A percentile compares a stretch with the other conserved stretches of the same genome.
Conservation (phyloP, 106 monocot genomes). For the Dendrobium catenatum region DNA sequence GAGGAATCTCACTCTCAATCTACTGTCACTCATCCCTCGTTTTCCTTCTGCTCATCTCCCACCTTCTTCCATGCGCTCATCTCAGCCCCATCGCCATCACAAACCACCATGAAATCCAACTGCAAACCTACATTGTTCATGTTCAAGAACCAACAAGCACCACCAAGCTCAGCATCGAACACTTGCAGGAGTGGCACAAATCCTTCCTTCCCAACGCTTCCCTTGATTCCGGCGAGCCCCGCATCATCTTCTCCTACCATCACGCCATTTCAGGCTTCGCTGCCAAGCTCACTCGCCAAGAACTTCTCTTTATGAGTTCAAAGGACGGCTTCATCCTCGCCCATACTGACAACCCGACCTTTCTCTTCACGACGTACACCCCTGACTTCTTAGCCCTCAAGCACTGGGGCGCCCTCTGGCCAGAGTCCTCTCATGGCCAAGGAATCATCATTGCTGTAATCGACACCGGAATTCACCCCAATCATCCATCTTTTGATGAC, state of each 20-base stretch:
- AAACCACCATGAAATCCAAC: neutral
- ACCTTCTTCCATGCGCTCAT: neutral
- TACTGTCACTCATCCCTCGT: neutral
- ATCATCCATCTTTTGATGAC: conserved; percentile 4
- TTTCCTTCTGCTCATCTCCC: neutral
- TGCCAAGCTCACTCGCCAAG: conserved; percentile 18
- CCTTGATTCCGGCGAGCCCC: neutral
- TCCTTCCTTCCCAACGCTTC: conserved; percentile 11
- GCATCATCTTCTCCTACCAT: conserved; percentile 22
- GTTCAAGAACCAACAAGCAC: neutral
- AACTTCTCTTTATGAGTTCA: conserved; percentile 7
- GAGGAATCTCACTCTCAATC: neutral
- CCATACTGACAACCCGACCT: neutral
- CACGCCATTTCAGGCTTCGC: conserved; percentile 24
- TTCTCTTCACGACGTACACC: conserved; percentile 24
- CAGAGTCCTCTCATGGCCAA: conserved; percentile 12
- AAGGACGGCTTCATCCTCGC: conserved; percentile 24
- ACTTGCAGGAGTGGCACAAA: conserved; percentile 1
- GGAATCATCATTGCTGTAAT: conserved; percentile 31
- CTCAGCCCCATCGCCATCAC: neutral
- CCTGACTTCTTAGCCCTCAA: conserved; percentile 25
- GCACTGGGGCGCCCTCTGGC: conserved; percentile 2
- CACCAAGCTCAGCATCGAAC: neutral
- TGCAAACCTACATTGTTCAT: conserved; percentile 18
- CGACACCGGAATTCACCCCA: conserved; percentile 19